Evolutionary conservation across 2,329 filamentous ascomycete genomes (phyloP).

Genomic region (Epichloe brachyelytri): DNA sequence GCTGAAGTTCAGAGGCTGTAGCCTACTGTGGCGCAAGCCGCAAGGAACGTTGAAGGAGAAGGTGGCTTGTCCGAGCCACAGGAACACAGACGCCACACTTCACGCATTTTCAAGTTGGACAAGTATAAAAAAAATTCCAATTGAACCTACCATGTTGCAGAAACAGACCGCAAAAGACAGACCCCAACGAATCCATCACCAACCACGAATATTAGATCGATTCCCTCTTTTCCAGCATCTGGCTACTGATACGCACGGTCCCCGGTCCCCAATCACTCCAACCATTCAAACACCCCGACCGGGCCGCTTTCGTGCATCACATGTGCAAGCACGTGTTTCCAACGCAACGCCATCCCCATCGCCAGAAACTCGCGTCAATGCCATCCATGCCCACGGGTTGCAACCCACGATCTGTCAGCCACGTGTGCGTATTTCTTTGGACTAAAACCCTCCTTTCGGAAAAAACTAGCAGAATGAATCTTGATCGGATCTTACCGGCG

Average conservation of each 20-base stretch:
- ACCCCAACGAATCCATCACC: too few relatives aligned
- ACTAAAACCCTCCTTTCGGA: background rate
- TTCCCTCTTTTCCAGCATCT: too few relatives aligned
- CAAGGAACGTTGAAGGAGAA: background rate
- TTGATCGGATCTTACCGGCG: background rate
- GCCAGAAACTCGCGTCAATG: background rate
- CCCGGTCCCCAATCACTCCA: too few relatives aligned
- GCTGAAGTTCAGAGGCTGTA: too few relatives aligned
- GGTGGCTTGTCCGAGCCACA: background rate
- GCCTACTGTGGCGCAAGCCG: background rate
- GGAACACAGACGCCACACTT: background rate
- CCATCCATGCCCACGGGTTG: background rate
- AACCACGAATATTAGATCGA: too few relatives aligned
- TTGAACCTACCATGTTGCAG: too few relatives aligned
- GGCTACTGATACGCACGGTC: too few relatives aligned
- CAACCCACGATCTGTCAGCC: background rate
- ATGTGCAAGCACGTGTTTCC: background rate
- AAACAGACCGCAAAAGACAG: too few relatives aligned
- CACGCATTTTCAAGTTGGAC: background rate
- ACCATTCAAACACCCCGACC: too few relatives aligned
- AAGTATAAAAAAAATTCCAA: background rate
- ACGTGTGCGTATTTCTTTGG: background rate
- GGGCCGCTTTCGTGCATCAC: background rate
- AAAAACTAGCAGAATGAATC: background rate
- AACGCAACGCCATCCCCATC: background rate